phyloP scores from a whole-genome alignment of 2,329 filamentous ascomycete species.

The Penicillium sp. region DNA sequence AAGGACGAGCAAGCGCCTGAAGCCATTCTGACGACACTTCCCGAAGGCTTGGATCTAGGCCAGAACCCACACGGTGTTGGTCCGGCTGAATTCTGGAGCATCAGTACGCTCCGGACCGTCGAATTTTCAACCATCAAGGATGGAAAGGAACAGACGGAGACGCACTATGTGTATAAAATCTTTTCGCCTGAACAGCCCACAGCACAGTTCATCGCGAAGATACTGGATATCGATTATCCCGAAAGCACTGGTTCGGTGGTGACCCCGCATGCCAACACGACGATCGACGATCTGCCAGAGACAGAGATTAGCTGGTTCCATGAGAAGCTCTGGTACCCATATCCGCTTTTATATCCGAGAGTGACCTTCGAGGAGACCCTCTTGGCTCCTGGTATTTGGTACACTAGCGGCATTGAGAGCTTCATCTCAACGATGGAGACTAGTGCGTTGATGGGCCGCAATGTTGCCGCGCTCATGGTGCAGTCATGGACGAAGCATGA shows the following conservation, averaged over 20 bases:
- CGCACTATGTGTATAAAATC: slow-evolving; percentile 66
- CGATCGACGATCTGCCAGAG: slow-evolving; percentile 39
- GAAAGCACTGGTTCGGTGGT: slow-evolving; percentile 8
- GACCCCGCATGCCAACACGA: slow-evolving; percentile 19
- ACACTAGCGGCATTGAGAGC: slow-evolving; percentile 73
- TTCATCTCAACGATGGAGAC: slow-evolving; percentile 99
- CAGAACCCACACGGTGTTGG: slow-evolving; percentile 60
- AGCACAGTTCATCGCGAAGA: slow-evolving; percentile 48
- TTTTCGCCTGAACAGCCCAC: slow-evolving; percentile 59
- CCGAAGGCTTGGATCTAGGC: slow-evolving; percentile 49
- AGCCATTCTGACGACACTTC: slow-evolving; percentile 80
- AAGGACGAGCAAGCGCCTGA: slow-evolving; percentile 59
- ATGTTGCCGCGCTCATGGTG: slow-evolving; percentile 58
- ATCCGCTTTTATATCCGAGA: slow-evolving; percentile 81
- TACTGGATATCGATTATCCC: slow-evolving; percentile 49
- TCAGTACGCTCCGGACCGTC: slow-evolving; percentile 70
- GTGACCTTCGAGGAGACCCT: slow-evolving; percentile 83
- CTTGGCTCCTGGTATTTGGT: slow-evolving; percentile 57
- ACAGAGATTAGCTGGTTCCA: slow-evolving; percentile 71
- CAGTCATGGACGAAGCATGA: slow-evolving; percentile 51
- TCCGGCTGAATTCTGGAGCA: slow-evolving; percentile 78
- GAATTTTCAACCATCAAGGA: slow-evolving; percentile 54
- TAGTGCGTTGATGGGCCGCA: slow-evolving; percentile 79
- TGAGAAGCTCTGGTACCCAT: slow-evolving; percentile 77
- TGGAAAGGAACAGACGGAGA: slow-evolving; percentile 19